phyloP scores from a whole-genome alignment of 2,329 filamentous ascomycete genomes.

The Botrytis tulipae region DNA sequence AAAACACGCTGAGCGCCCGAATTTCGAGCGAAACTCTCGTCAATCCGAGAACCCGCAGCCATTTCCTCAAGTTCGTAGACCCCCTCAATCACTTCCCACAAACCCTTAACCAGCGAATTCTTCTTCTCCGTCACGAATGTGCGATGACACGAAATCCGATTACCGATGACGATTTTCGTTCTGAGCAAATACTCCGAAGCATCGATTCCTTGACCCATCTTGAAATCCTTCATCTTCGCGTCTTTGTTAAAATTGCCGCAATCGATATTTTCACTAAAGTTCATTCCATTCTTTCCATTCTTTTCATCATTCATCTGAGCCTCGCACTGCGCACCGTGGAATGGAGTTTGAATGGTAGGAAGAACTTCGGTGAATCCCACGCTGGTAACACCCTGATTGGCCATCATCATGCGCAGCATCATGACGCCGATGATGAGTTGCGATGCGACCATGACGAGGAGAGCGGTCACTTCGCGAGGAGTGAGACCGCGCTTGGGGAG shows the following conservation, averaged over 20 bases:
- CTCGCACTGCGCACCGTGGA: not conserved
- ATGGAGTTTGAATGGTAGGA: accelerated
- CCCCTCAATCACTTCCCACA: not conserved
- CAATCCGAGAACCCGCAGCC: not conserved
- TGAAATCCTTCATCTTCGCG: not conserved
- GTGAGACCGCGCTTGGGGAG: not conserved
- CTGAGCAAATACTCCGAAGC: not conserved
- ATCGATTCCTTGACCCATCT: not conserved
- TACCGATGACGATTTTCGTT: accelerated
- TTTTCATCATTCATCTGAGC: not conserved
- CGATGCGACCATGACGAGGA: not conserved
- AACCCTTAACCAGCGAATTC: not conserved
- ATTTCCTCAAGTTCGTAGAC: not conserved
- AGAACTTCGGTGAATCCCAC: not conserved
- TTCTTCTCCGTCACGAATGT: not conserved
- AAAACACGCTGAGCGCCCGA: not conserved
- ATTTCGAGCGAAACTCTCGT: too few relatives aligned
- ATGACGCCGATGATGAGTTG: not conserved
- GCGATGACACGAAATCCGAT: not conserved
- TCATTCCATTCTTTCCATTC: too few relatives aligned
- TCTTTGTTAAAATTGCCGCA: not conserved
- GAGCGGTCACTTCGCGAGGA: not conserved
- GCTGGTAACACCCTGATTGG: accelerated
- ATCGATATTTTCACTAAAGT: not conserved
- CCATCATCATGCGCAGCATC: not conserved